A percentile compares a stretch with the other conserved stretches of the same genome.
These are phyloP conservation scores for Narthecium ossifragum DNA, from an alignment of 106 monocot species.

Conservation along the genomic window DNA sequence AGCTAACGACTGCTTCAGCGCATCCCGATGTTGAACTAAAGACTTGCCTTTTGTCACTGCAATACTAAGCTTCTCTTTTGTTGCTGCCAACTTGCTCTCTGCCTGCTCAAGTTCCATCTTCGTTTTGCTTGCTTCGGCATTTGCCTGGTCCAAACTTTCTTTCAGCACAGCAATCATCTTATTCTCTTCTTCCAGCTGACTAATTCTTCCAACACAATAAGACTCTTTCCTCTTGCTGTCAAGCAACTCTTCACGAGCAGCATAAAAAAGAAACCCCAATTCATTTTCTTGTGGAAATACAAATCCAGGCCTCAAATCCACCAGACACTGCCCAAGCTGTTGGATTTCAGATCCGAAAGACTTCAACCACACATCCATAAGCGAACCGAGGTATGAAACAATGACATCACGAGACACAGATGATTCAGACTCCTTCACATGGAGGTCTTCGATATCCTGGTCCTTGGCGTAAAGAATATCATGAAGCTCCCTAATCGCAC, in stretches of 20 bases:
- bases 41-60: slow-evolving; percentile 94
- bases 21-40: slow-evolving; percentile 86
- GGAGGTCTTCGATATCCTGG: slow-evolving; percentile 65
- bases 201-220: slow-evolving; percentile 35
- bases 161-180: slow-evolving; percentile 28
- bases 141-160: slow-evolving; percentile 30
- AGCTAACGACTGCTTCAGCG: slow-evolving; percentile 71
- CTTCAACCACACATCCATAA: slow-evolving; percentile 27
- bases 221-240: slow-evolving; percentile 54
- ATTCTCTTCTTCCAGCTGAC: slow-evolving; percentile 52
- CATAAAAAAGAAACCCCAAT: slow-evolving; percentile 19
- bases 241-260: slow-evolving; percentile 32
- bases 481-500: slow-evolving; percentile 25
- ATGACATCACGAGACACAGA: slow-evolving; percentile 46
- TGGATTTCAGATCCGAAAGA: slow-evolving; percentile 36
- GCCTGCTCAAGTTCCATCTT: slow-evolving; percentile 62
- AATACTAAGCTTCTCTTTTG: slow-evolving; percentile 82
- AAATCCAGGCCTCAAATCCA: slow-evolving; percentile 42
- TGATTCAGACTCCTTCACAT: slow-evolving; percentile 31
- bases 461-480: slow-evolving; percentile 38
- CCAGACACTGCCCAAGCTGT: slow-evolving; percentile 48
- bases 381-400: slow-evolving; percentile 49
- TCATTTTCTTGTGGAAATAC: slow-evolving; percentile 14
- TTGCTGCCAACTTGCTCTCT: slow-evolving; percentile 47
- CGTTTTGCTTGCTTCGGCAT: slow-evolving; percentile 50